Evolutionary conservation across 768 basidiomycete genomes (phyloP), one percentile per base, ranked within the genome.

Genomic region (Rhodotorula graminis): DNA sequence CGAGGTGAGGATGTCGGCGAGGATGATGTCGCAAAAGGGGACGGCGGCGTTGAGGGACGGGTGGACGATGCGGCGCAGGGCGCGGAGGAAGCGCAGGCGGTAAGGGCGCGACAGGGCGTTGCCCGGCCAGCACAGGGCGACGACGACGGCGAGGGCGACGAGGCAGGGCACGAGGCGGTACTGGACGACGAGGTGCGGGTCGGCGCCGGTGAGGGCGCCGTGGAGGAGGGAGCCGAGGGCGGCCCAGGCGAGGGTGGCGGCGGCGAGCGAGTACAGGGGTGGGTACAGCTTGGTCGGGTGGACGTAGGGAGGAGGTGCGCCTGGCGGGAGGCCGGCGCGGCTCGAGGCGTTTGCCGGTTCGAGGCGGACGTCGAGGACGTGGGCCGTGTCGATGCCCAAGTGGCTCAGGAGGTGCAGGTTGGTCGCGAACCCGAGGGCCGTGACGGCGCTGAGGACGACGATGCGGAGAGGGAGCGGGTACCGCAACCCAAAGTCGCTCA

Each of bases 1-100:
- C 4, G 94, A 97, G 3, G 96, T 99, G 78, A 94, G 86, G 72
- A 98, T 87, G 84, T 98, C 96, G 70, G 95, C 94, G 70, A 95
- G 87, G 57, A 98, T 86, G 33, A 99, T 87, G 80, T 99, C 96
- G 42, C 88, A 88, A 82, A 99, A 99, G 80, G 88, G 87, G 53
- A 93, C 84, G 10, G 89, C 86, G 55, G 84, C 83, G 64, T 84
- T 83, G 53, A 83, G 78, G 1, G 87, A 82, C n/a, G 89, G 86
- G 63, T 88, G 85, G 33, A 93, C 77, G 78, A 92, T 96, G 73
- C 95, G 85, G 58, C 85, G 83, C 57, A 92, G 78, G 21, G 90
- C 29, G 6, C 55, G 62, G 27, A 76, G 29, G 29, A 78, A 76
- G 71, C 75, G 72, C 56, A 64, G 47, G n/a, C 78, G 50, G 37